Conservation (phyloP, 108 stramenopile species). For the Cyclotella sp. region DNA sequence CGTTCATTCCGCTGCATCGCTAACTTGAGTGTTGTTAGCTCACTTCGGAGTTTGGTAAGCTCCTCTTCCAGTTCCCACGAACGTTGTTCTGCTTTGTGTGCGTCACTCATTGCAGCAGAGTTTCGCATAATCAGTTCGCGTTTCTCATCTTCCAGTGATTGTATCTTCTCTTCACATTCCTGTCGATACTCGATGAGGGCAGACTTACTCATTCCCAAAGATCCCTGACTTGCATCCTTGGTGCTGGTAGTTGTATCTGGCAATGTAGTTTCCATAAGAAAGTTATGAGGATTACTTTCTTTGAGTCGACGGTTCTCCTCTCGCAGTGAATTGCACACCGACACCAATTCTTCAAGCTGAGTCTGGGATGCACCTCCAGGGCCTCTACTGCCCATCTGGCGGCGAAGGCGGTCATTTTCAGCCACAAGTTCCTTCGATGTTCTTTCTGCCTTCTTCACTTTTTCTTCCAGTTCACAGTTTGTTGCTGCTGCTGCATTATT, state of each 20-base stretch:
- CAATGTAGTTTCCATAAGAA: background rate
- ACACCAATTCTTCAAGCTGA: constrained; percentile 76
- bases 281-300: constrained; percentile 27
- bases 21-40: constrained; percentile 72
- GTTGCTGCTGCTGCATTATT: constrained; percentile 56
- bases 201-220: constrained; percentile 45
- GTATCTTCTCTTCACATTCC: constrained; percentile 81
- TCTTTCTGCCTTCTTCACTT: constrained; percentile 56
- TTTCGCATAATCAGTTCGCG: constrained; percentile 85
- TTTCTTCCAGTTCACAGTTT: constrained; percentile 63
- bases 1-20: constrained; percentile 61
- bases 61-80: constrained; percentile 80
- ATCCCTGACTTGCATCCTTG: constrained; percentile 8
- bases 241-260: background rate
- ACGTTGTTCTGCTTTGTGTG: constrained; percentile 76
- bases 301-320: constrained; percentile 81
- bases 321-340: constrained; percentile 67
- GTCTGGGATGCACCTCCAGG: constrained; percentile 59
- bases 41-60: constrained; percentile 61
- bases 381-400: constrained; percentile 82
- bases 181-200: constrained; percentile 65
- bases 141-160: constrained; percentile 77
- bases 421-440: constrained; percentile 64
- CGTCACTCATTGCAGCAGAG: constrained; percentile 73
- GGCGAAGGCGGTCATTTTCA: constrained; percentile 87